phyloP scores from a whole-genome alignment of 148 eudicot genomes.

The Chenopodium suecicum region DNA sequence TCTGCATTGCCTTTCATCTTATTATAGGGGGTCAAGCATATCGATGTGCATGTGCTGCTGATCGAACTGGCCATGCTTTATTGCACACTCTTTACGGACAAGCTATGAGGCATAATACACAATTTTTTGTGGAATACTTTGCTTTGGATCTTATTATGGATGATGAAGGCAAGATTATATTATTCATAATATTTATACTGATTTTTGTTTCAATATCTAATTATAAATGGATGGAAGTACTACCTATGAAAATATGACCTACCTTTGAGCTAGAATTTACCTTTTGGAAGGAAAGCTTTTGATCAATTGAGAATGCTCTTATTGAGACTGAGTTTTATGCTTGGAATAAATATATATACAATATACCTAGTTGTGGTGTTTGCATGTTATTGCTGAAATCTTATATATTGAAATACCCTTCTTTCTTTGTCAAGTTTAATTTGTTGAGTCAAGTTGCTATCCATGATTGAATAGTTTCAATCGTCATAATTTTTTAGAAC shows the following conservation, averaged over 20 bases:
- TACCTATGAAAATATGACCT: not conserved
- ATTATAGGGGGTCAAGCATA: constrained; percentile 94
- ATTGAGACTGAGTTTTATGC: not conserved
- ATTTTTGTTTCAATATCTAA: not conserved
- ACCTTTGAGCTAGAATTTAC: not conserved
- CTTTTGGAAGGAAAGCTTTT: not conserved
- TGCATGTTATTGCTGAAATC: not conserved
- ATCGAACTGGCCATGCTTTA: constrained; percentile 97
- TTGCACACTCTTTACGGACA: constrained; percentile 95
- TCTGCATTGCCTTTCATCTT: constrained; percentile 4
- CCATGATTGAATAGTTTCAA: not conserved
- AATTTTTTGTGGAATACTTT: constrained; percentile 96
- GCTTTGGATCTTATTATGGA: constrained; percentile 95
- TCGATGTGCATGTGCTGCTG: constrained; percentile 99
- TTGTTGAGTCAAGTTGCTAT: not conserved
- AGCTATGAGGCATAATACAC: constrained; percentile 98
- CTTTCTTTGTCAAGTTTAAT: not conserved
- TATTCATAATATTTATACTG: not conserved
- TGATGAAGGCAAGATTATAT: constrained; percentile 58
- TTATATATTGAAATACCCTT: not conserved
- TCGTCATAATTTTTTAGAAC: not conserved
- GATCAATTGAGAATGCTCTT: not conserved
- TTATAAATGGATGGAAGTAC: not conserved
- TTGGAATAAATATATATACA: no score
- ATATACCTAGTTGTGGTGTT: no score